Percentiles rank a stretch among this genome's conserved stretches.
Conservation (phyloP, 371 early-diverging fungal species). For the Encephalitozoon intestinalis region DNA sequence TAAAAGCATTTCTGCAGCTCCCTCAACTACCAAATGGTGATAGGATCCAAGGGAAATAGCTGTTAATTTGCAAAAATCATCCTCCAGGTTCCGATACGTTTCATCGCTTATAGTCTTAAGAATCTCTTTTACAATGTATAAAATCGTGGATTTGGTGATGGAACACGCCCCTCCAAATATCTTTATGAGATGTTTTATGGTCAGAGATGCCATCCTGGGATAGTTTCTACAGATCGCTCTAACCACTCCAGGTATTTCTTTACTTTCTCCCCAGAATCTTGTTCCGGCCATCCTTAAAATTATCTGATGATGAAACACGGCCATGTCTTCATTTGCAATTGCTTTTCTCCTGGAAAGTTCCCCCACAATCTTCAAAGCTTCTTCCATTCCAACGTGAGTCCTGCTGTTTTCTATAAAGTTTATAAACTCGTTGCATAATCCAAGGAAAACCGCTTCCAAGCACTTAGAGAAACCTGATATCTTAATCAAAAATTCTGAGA, state of each 20-base stretch:
- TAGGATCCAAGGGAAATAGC: not conserved
- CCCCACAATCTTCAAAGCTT: not conserved
- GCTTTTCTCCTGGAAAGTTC: not conserved
- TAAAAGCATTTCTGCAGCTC: not conserved
- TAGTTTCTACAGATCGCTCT: not conserved
- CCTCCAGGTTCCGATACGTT: not conserved
- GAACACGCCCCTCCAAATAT: not conserved
- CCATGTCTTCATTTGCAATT: not conserved
- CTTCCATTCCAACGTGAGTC: not conserved
- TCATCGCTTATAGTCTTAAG: not conserved
- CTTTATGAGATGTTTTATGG: not conserved
- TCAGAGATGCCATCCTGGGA: not conserved
- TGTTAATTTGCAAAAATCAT: not conserved
- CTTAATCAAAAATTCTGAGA: not conserved
- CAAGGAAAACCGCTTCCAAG: not conserved
- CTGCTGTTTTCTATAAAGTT: not conserved
- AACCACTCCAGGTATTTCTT: not conserved
- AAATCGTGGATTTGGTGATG: not conserved
- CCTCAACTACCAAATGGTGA: constrained; percentile 5
- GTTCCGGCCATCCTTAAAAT: not conserved
- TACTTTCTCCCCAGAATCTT: not conserved
- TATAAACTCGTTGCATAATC: not conserved
- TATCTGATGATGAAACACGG: not conserved
- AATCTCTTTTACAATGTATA: not conserved
- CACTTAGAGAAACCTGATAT: not conserved